Evolutionary conservation across 2,329 filamentous ascomycete genomes (phyloP).

Genomic region (Arthrobotrys sinensis): DNA sequence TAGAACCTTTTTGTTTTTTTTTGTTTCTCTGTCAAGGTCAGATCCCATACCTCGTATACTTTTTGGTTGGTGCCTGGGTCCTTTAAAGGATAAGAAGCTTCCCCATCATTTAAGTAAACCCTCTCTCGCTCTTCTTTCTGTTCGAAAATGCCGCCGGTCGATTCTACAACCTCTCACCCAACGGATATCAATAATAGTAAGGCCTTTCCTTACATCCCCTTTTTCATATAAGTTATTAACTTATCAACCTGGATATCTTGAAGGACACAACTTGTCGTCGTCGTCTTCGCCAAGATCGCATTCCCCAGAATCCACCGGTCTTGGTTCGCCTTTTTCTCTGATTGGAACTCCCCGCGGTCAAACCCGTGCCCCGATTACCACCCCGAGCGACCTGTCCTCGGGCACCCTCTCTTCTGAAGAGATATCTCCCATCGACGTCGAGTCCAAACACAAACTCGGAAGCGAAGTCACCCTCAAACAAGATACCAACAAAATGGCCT

Average conservation of each 20-base stretch:
- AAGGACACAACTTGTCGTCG: constrained; percentile 56
- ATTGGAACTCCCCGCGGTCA: constrained; percentile 61
- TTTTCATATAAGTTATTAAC: constrained; percentile 24
- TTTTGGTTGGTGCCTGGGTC: constrained; percentile 41
- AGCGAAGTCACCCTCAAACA: constrained; percentile 54
- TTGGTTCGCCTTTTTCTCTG: constrained; percentile 59
- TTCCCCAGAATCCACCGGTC: constrained; percentile 59
- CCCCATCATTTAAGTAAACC: constrained; percentile 60
- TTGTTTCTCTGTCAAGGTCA: constrained; percentile 55
- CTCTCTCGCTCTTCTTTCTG: constrained; percentile 45
- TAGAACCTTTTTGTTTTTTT: constrained; percentile 48
- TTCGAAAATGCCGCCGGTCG: constrained; percentile 59
- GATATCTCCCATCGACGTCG: constrained; percentile 60
- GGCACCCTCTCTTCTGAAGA: constrained; percentile 57
- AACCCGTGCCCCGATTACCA: constrained; percentile 59
- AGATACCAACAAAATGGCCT: constrained; percentile 67
- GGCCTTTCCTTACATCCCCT: constrained; percentile 15
- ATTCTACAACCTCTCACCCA: constrained; percentile 55
- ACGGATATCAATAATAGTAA: constrained; percentile 49
- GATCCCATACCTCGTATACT: constrained; percentile 60
- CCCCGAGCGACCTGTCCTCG: constrained; percentile 58
- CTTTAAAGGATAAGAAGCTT: constrained; percentile 59
- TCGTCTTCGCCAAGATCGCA: constrained; percentile 61
- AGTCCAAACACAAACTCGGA: constrained; percentile 57
- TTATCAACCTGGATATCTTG: background rate